Evolutionary conservation across 75 land plant species (phyloP), one percentile per base, ranked within the genome.

Genomic region (Azolla pinnata): DNA sequence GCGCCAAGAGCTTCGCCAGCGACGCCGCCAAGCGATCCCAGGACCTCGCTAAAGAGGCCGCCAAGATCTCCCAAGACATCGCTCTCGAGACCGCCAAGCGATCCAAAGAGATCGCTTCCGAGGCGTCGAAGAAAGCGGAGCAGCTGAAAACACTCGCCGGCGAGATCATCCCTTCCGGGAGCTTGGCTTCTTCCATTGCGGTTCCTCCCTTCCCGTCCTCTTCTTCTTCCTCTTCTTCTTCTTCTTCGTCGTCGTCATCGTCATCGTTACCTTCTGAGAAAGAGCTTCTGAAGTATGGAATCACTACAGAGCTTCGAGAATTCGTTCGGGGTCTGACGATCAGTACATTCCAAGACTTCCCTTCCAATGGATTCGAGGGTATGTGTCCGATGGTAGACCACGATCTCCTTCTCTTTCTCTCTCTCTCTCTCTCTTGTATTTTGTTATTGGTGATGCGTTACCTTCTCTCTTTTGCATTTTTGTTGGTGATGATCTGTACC

Each of bases 261-360:
- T 48, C 68, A 7, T 32, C 62, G 0, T 60, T 18, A 12, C 42
- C 57, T 33, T 16, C 29, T 10, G 33, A 34, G 21, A 27, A 60
- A 61, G 83, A 90, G 54, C 81, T 86, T 17, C 68, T 68, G 65
- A 67, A 19, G 42, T 90, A 81, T 29, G 96, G 91, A 17, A 71
- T 90, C 31, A 86, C 84, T 0, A 82, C 89, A 2, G 96, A 90
- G 63, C 72, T 90, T 38, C 44, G 79, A 57, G 91, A 86, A 70
- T 86, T 83, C 59, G 91, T 90, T 1, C 72, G 77, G 68, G 83
- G 77, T 1, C 76, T 90, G 28, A 79, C 80, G 14, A 57, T 79
- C 9, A 73, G 47, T 26, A 86, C 90, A 0, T 90, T 90, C 50
- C 66, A 69, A 21, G 96, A 86, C 54, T 90, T 85, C 29, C 87